phyloP scores from a whole-genome alignment of 2,329 filamentous ascomycete genomes.

The Alternaria metachromatica region DNA sequence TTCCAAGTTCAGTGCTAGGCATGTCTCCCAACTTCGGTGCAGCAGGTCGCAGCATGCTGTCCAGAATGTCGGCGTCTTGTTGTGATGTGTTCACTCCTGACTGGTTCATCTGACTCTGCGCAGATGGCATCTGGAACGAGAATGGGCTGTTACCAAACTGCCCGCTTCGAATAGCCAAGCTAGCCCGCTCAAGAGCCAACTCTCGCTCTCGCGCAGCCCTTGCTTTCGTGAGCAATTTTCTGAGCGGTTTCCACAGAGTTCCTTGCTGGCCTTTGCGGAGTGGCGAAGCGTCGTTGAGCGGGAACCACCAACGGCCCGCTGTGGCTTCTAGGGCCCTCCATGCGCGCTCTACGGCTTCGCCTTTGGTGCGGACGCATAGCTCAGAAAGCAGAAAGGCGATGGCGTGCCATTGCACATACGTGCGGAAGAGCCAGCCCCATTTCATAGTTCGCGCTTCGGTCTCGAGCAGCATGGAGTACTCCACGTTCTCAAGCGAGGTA shows the following conservation, averaged over 20 bases:
- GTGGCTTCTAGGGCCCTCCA: conserved; percentile 64
- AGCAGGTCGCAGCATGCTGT: conserved; percentile 38
- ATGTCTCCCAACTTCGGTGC: conserved; percentile 39
- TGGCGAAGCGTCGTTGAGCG: conserved; percentile 30
- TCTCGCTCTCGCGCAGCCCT: conserved; percentile 61
- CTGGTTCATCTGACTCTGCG: conserved; percentile 16
- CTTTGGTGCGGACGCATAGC: conserved; percentile 63
- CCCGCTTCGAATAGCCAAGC: conserved; percentile 32
- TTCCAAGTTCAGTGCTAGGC: conserved; percentile 19
- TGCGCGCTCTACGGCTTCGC: conserved; percentile 65
- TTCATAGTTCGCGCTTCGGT: conserved; percentile 66
- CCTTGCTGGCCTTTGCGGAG: conserved; percentile 49
- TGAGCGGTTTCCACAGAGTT: conserved; percentile 69
- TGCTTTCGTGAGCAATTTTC: conserved; percentile 67
- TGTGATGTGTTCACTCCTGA: conserved; percentile 22
- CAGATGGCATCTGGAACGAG: not conserved
- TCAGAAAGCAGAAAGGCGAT: conserved; percentile 68
- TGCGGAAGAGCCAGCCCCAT: conserved; percentile 71
- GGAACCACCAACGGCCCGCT: conserved; percentile 52
- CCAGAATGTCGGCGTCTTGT: conserved; percentile 30
- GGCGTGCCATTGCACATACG: conserved; percentile 71
- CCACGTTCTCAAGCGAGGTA: conserved; percentile 76
- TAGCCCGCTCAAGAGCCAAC: conserved; percentile 49
- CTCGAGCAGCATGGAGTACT: conserved; percentile 71
- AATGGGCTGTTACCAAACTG: conserved; percentile 23